Conservation (phyloP, 2,329 filamentous ascomycete species). For the Nemania diffusa region DNA sequence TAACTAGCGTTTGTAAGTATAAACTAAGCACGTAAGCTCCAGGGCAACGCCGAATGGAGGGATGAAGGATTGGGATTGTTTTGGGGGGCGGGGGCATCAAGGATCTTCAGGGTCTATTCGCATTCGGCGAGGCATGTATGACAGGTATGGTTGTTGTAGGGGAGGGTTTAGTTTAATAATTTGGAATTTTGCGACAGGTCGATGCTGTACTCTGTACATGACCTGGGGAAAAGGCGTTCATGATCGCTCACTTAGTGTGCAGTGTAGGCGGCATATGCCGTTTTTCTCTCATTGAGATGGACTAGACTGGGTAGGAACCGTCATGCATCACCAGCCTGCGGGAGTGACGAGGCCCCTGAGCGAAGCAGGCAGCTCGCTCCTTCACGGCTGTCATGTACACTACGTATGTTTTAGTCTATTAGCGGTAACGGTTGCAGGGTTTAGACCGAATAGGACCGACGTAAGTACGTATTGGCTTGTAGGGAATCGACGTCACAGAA, state of each 20-base stretch:
- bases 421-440: slow-evolving; percentile 14
- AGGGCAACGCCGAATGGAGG: neutral
- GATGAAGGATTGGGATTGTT: neutral
- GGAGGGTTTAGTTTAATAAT: slow-evolving; percentile 1
- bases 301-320: slow-evolving; percentile 24
- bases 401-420: slow-evolving; percentile 15
- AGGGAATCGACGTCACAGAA: slow-evolving; percentile 10
- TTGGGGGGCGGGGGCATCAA: no score
- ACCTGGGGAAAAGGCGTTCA: neutral
- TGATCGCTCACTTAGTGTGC: slow-evolving; percentile 2
- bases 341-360: slow-evolving; percentile 31
- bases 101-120: slow-evolving; percentile 5
- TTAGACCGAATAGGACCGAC: slow-evolving; percentile 23
- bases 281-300: slow-evolving; percentile 1
- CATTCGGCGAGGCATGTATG: neutral
- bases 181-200: slow-evolving; percentile 16
- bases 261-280: slow-evolving; percentile 13
- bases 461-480: slow-evolving; percentile 6
- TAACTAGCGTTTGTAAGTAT: neutral
- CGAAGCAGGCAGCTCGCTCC: slow-evolving; percentile 26
- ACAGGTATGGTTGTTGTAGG: neutral
- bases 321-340: slow-evolving; percentile 28
- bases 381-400: slow-evolving; percentile 26
- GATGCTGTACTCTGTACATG: neutral
- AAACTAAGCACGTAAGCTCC: slow-evolving; percentile 8